Evolutionary conservation across 495 filamentous ascomycete genomes (phyloP), one percentile per base, ranked within the genome.

Genomic region (Trypethelium eluteriae): DNA sequence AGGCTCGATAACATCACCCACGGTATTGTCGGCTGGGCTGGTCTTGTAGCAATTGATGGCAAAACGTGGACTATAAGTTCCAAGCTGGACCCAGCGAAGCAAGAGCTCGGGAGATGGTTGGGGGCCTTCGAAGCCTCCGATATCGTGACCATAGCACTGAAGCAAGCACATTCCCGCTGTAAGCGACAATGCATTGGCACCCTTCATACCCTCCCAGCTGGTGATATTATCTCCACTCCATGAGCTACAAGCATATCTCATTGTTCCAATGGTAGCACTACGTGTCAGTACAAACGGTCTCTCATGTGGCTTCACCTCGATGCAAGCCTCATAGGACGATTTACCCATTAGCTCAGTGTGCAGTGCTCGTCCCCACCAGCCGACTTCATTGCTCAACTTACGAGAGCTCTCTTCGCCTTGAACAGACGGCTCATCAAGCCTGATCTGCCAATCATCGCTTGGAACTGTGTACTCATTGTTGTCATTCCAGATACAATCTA

Each of bases 1-100:
- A 2, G 86, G 86, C 74, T 88, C 86, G 65, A 89, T 90, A 11
- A 90, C 85, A 4, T 88, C 86, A 14, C 86, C 86, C 64, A 85
- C 77, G 2, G 79, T 76, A 70, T 81, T 88, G 70, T 88, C 81
- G 10, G 82, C 76, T 2, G 80, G 79, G 10, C 82, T 82, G 4
- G 87, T 89, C 74, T 89, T 89, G 81, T 86, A 89, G 74, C 86
- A 89, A 76, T 89, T 89, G 78, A 89, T 89, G 6, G 87, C 84
- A 72, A 88, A 89, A 5, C 86, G 86, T 3, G 85, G 80, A 16
- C 86, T 87, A 76, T 88, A 81, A 73, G 85, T 83, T 35, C 86
- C 87, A 2, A 88, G 79, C 70, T 90, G 87, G 62, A 88, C 79
- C 87, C 87, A 90, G 39, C 87, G 83, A 44, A 89, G 80, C 7